Base-by-base conservation (phyloP, 2,329 filamentous ascomycete species). In the Talaromyces sp. region DNA sequence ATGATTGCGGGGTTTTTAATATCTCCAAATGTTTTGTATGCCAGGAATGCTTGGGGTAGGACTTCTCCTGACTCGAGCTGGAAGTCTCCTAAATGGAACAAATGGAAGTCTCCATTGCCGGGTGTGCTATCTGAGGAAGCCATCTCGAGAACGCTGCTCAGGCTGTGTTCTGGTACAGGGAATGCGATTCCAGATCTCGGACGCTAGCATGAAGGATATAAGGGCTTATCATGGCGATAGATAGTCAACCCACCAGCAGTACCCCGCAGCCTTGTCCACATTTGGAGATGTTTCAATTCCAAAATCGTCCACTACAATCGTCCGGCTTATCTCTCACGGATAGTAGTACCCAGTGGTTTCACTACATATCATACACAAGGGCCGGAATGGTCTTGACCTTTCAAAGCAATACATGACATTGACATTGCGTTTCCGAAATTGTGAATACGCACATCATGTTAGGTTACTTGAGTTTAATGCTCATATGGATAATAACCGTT, bases 1-100 rank as follows among this genome's bases (percentile, higher is more conserved):
- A 92, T 81, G 59, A 92, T 82, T 2, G 84, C 84, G 7, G 88
- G 88, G 5, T 75, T 77, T 0, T 75, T 79, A 0, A 81, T 69
- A 57, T 85, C 77, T 19, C 89, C 89, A 63, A 88, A 87, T 0
- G 88, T 89, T 71, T 88, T 91, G 78, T 89, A 93, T 15, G 88
- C 87, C 56, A 93, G 84, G 66, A 83, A 81, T 1, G 89, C 89
- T 63, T 82, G 70, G 1, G 81, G 78, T 17, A 92, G 78, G 5
- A 74, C 78, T n/a, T 77, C 77, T 39, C 87, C 87, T 25, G 80
- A 84, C 66, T 87, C 82, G 2, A 92, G 81, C 61, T 80, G 74
- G 76, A 87, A 89, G 71, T 88, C 80, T 17, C 86, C 87, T 0
- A 89, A 78, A 22, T 79, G 70, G 66, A 80, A 87, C 2, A 72